Evolutionary conservation across 768 basidiomycete genomes (phyloP), one percentile per base, ranked within the genome.

Genomic region (Leccinum aurantiacum): DNA sequence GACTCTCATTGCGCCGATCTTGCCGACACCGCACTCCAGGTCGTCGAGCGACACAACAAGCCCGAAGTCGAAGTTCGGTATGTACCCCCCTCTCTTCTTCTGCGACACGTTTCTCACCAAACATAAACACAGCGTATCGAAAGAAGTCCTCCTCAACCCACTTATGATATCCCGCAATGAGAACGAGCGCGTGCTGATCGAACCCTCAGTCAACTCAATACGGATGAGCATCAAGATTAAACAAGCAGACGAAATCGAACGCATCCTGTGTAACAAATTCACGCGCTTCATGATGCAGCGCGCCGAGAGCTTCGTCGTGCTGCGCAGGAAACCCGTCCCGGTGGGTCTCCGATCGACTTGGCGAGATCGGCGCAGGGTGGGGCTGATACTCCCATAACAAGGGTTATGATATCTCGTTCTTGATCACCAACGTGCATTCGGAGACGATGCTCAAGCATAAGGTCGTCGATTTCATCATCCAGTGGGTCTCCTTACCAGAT

Each of bases 361-460:
- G 25, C 56, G 14, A 60, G 61, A 69, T 60, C 62, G 58, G 37
- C n/a, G 29, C 48, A 22, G 6, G 13, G 29, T 60, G 68, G 41
- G 64, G 44, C 44, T 46, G 2, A 46, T 46, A 6, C 44, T 46
- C 44, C 46, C 6, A n/a, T 58, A 44, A 25, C 51, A 46, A 99
- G 94, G 97, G 97, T 58, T 98, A 98, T 67, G 97, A 98, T 65
- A 98, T 99, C 63, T 96, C 94, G 3, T 98, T 99, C 82, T 80
- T 98, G 62, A 95, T 99, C 72, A 98, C 96, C 59, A 97, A 98
- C 75, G 88, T 89, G 54, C 95, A 99, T 74, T 84, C 95, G 33
- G 96, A 98, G 75, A 95, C 93, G 10, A 98, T 99, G 97, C 81
- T 98, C 66, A 99, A 98, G 78, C 97, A 99, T 77, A 98, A 98